These are phyloP conservation scores for Cucurbita ficifolia DNA, from an alignment of 306 rosid species.

Conservation along the genomic window DNA sequence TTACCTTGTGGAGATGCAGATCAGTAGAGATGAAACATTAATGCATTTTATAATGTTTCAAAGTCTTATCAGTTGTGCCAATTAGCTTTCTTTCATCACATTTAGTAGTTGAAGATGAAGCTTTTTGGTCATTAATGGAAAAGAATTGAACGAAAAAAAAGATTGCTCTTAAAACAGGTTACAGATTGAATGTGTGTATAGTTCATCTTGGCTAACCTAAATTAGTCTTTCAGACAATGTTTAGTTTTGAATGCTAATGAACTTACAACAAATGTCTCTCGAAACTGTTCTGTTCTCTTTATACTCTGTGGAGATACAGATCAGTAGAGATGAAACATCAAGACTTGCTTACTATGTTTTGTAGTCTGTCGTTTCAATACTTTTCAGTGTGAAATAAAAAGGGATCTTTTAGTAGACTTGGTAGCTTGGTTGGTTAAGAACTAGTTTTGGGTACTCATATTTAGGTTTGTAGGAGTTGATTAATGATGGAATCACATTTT, in stretches of 20 bases:
- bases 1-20: constrained; percentile 21
- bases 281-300: constrained; percentile 31
- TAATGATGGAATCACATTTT: neutral
- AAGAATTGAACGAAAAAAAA: too few relatives aligned
- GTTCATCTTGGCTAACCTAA: constrained; percentile 33
- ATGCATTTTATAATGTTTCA: neutral
- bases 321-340: constrained; percentile 32
- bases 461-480: neutral
- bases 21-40: constrained; percentile 30
- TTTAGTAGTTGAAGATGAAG: neutral
- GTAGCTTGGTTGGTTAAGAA: neutral
- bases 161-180: neutral
- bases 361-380: constrained; percentile 10
- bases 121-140: too few relatives aligned
- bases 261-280: constrained; percentile 29
- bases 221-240: constrained; percentile 1
- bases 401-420: too few relatives aligned
- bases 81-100: too few relatives aligned
- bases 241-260: constrained; percentile 27
- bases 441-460: neutral
- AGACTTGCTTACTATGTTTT: neutral
- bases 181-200: neutral
- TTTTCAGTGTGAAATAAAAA: constrained; percentile 15
- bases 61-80: too few relatives aligned
- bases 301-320: constrained; percentile 21